Evolutionary conservation across 202 grass and related monocot genomes (phyloP).

Genomic region (Bolboschoenoplectus hybrid): DNA sequence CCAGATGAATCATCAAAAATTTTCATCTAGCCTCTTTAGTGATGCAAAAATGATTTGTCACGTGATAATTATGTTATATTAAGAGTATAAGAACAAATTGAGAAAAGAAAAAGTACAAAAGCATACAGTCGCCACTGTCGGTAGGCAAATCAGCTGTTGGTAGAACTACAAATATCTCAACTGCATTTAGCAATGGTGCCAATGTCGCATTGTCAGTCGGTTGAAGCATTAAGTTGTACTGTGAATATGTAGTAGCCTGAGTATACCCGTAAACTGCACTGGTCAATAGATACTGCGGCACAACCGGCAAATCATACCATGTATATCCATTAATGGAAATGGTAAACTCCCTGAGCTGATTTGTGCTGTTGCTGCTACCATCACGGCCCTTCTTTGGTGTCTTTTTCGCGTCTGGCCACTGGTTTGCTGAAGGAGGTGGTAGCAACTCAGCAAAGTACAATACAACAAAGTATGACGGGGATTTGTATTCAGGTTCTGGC

Average conservation of each 20-base stretch:
- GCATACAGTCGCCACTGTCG: conserved; percentile 44
- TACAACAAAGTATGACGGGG: conserved; percentile 31
- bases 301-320: conserved; percentile 22
- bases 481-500: conserved; percentile 19
- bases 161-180: conserved; percentile 48
- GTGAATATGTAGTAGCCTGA: background rate
- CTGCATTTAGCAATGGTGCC: conserved; percentile 49
- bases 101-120: background rate
- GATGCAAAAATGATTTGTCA: background rate
- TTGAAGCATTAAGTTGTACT: conserved; percentile 47
- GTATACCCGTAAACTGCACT: background rate
- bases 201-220: conserved; percentile 42
- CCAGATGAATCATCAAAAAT: background rate
- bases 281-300: conserved; percentile 29
- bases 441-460: conserved; percentile 42
- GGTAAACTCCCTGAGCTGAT: conserved; percentile 37
- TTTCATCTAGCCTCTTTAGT: background rate
- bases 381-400: conserved; percentile 3
- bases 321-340: conserved; percentile 40
- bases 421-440: background rate
- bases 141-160: conserved; percentile 40
- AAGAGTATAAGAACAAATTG: background rate
- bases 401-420: conserved; percentile 26
- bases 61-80: background rate
- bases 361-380: background rate